These are phyloP conservation scores for Mucor piriformis DNA, from an alignment of 371 early-diverging fungal species.

Conservation along the genomic window DNA sequence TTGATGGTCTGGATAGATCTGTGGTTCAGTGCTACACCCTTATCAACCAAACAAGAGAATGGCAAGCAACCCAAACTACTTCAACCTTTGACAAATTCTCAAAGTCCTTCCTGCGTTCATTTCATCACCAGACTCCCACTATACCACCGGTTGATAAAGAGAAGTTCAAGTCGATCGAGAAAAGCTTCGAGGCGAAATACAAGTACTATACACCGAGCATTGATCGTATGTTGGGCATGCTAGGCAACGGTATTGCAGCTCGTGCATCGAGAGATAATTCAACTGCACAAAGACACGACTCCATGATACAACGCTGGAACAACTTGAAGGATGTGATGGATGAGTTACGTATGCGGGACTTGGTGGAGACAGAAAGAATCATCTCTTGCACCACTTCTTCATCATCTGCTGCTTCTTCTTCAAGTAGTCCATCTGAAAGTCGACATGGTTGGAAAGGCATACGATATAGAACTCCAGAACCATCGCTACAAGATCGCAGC, in stretches of 20 bases:
- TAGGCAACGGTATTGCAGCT: constrained; percentile 60
- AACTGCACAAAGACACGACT: constrained; percentile 46
- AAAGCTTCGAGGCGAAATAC: constrained; percentile 66
- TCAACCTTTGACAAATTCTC: constrained; percentile 18
- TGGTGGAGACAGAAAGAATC: constrained; percentile 51
- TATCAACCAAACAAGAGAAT: constrained; percentile 51
- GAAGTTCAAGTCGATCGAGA: constrained; percentile 53
- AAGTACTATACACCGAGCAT: constrained; percentile 66
- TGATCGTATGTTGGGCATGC: constrained; percentile 60
- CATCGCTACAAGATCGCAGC: constrained; percentile 3
- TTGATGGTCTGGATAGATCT: constrained; percentile 62
- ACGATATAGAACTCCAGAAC: constrained; percentile 41
- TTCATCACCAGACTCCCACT: constrained; percentile 6
- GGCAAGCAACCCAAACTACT: constrained; percentile 13
- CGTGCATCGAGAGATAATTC: constrained; percentile 53
- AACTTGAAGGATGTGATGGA: constrained; percentile 55
- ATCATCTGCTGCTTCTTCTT: background rate
- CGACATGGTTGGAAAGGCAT: constrained; percentile 29
- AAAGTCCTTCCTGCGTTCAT: constrained; percentile 21
- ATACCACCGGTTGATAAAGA: constrained; percentile 45
- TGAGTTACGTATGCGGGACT: constrained; percentile 46
- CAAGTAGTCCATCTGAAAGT: constrained; percentile 6
- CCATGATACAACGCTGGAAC: constrained; percentile 59
- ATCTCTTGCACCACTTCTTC: constrained; percentile 12
- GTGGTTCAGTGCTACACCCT: constrained; percentile 56